These are phyloP conservation scores for Coccinonectria pachysandricola DNA, from an alignment of 2,329 filamentous ascomycete genomes.

Conservation along the genomic window DNA sequence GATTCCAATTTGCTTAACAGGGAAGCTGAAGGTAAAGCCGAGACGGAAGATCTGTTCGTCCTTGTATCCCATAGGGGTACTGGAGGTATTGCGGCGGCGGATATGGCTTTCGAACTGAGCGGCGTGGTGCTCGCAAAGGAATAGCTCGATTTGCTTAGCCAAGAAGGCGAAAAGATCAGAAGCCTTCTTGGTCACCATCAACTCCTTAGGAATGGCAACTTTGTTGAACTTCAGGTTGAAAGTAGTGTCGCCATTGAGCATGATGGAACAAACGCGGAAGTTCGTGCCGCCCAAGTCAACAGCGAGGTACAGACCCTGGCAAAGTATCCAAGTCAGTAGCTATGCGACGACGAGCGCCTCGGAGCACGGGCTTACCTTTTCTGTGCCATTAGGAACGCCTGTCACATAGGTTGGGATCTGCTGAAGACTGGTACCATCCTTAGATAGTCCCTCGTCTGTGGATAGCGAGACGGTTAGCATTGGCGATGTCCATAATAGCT, in stretches of 20 bases:
- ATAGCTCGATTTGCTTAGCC: constrained; percentile 82
- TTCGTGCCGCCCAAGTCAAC: constrained; percentile 98
- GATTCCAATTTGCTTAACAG: constrained; percentile 85
- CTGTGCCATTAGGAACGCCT: constrained; percentile 88
- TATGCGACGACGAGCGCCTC: too few species aligned
- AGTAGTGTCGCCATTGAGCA: constrained; percentile 86
- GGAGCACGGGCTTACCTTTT: too few species aligned
- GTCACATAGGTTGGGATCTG: constrained; percentile 98
- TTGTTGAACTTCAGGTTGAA: constrained; percentile 92
- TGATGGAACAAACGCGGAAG: constrained; percentile 93
- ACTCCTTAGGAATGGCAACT: constrained; percentile 75
- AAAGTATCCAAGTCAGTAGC: too few species aligned
- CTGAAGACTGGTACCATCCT: constrained; percentile 71
- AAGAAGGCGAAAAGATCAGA: constrained; percentile 86
- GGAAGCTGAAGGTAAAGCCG: constrained; percentile 98
- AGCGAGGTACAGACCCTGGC: constrained; percentile 82
- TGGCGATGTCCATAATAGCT: too few species aligned
- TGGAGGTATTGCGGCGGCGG: constrained; percentile 51
- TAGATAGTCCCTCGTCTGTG: constrained; percentile 68
- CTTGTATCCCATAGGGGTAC: constrained; percentile 46
- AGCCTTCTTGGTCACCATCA: constrained; percentile 83
- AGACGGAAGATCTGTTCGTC: constrained; percentile 80
- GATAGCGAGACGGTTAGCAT: constrained; percentile 7
- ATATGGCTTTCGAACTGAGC: constrained; percentile 72
- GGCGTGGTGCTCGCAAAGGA: constrained; percentile 77